phyloP scores from a whole-genome alignment of 768 basidiomycete species.

The Naganishia randhawae region DNA sequence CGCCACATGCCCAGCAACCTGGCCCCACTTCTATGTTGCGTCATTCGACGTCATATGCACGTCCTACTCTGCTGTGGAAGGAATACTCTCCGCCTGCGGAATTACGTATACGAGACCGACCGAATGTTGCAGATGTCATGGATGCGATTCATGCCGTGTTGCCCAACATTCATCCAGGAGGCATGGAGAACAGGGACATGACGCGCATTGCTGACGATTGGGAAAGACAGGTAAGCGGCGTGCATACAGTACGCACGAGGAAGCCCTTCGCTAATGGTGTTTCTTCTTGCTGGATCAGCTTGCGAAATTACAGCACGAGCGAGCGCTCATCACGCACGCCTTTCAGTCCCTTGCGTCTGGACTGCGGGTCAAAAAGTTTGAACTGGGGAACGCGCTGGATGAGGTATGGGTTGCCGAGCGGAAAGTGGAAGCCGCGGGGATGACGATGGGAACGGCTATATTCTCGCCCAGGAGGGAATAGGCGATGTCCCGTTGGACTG shows the following conservation, averaged over 20 bases:
- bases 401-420: slow-evolving; percentile 20
- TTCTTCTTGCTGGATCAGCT: slow-evolving; percentile 13
- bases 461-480: slow-evolving; percentile 17
- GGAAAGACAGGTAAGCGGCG: slow-evolving; percentile 5
- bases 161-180: neutral
- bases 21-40: neutral
- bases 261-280: neutral
- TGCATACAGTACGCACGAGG: neutral
- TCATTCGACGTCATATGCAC: slow-evolving; percentile 5
- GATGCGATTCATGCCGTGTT: neutral
- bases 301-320: slow-evolving; percentile 20
- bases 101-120: neutral
- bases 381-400: slow-evolving; percentile 23
- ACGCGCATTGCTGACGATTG: slow-evolving; percentile 12
- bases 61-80: neutral
- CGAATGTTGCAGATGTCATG: neutral
- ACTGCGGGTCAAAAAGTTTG: slow-evolving; percentile 21
- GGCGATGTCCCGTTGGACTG: neutral
- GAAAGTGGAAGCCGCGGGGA: slow-evolving; percentile 24
- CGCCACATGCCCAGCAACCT: neutral
- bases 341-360: slow-evolving; percentile 24
- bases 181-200: slow-evolving; percentile 3
- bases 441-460: slow-evolving; percentile 15
- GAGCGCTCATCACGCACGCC: slow-evolving; percentile 19
- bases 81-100: slow-evolving; percentile 11